phyloP scores from a whole-genome alignment of 2,329 filamentous ascomycete genomes.

The Helotiales sp. region DNA sequence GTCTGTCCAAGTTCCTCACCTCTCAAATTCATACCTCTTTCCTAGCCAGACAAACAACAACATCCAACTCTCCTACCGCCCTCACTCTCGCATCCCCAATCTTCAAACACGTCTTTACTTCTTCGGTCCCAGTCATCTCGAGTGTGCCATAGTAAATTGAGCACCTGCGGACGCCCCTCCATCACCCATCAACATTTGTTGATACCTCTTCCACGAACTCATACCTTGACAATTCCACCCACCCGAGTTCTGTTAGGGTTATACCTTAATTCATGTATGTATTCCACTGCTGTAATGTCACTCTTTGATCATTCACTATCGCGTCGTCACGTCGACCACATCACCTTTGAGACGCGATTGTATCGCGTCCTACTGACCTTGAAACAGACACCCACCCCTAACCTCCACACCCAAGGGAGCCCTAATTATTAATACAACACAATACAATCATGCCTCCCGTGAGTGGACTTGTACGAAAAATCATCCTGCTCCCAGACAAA shows the following conservation, averaged over 20 bases:
- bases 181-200: constrained; percentile 35
- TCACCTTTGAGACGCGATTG: constrained; percentile 33
- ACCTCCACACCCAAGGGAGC: constrained; percentile 27
- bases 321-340: constrained; percentile 30
- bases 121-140: constrained; percentile 22
- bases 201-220: constrained; percentile 31
- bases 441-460: constrained; percentile 58
- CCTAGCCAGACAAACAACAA: constrained; percentile 16
- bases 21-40: constrained; percentile 14
- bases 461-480: constrained; percentile 46
- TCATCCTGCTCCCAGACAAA: not conserved
- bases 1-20: not conserved
- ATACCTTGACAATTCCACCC: constrained; percentile 24
- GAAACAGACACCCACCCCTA: constrained; percentile 26
- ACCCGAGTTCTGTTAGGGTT: constrained; percentile 16
- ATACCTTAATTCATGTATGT: constrained; percentile 36
- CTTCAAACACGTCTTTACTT: constrained; percentile 35
- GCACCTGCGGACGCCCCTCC: constrained; percentile 19
- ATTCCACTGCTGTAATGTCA: not conserved
- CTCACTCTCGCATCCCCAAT: constrained; percentile 23
- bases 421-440: constrained; percentile 44
- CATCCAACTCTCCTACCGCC: constrained; percentile 13
- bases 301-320: constrained; percentile 17
- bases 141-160: constrained; percentile 31
- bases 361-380: constrained; percentile 39